Evolutionary conservation across 371 early-diverging fungal genomes (phyloP).

Genomic region (Rhizopus delemar): DNA sequence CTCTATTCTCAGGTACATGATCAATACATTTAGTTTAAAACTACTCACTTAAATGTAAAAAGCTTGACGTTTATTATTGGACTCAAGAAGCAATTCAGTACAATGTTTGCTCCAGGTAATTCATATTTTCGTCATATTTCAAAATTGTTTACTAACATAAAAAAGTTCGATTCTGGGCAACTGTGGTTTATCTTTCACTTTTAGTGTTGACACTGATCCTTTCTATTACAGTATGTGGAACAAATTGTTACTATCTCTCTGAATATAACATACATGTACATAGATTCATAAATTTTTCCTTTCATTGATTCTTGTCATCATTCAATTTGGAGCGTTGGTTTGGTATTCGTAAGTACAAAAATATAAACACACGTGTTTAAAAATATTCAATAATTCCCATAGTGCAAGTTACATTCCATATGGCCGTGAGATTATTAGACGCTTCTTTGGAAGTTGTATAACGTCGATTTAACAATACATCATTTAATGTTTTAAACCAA

Average conservation of each 20-base stretch:
- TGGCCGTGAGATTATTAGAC: constrained; percentile 52
- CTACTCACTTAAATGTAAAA: constrained; percentile 16
- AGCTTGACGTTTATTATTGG: constrained; percentile 91
- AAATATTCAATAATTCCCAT: not conserved
- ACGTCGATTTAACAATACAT: not conserved
- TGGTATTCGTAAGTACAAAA: constrained; percentile 72
- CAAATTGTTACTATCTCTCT: too few relatives aligned
- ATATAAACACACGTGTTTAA: too few relatives aligned
- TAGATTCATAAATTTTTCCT: constrained; percentile 58
- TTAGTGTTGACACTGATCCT: constrained; percentile 35
- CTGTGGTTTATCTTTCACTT: constrained; percentile 30
- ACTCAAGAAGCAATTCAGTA: constrained; percentile 80
- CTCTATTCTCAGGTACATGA: constrained; percentile 71
- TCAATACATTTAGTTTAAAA: too few relatives aligned
- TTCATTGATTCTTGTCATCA: constrained; percentile 72
- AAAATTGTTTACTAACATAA: too few relatives aligned
- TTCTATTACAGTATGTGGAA: constrained; percentile 32
- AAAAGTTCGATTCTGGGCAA: constrained; percentile 30
- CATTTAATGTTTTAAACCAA: constrained; percentile 10
- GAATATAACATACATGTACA: not conserved
- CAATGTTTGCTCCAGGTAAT: constrained; percentile 77
- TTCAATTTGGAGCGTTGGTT: constrained; percentile 84
- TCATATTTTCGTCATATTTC: too few relatives aligned
- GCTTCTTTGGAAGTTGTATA: not conserved
- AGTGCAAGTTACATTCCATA: constrained; percentile 59